Conservation (phyloP, 192 early-diverging fungal species). For the Dissophora globulifera region DNA sequence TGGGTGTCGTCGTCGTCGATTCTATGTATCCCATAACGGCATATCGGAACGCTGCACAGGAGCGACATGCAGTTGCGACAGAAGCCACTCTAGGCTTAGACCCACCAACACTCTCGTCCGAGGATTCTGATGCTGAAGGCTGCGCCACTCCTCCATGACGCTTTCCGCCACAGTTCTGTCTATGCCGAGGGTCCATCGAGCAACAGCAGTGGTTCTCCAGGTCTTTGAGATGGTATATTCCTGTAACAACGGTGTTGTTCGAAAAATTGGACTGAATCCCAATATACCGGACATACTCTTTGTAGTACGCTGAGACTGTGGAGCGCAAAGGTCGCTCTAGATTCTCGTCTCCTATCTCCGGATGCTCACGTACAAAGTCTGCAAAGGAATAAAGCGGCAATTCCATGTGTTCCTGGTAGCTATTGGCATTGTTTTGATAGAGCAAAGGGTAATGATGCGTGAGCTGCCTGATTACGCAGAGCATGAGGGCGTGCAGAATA, state of each 20-base stretch:
- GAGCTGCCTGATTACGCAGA: no score
- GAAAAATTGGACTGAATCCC: slow-evolving; percentile 45
- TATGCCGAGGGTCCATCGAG: slow-evolving; percentile 2
- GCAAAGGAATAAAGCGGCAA: slow-evolving; percentile 39
- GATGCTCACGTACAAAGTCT: slow-evolving; percentile 33
- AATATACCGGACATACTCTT: slow-evolving; percentile 18
- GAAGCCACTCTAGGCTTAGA: no score
- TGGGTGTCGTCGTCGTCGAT: neutral
- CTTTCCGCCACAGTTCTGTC: neutral
- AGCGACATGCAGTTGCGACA: neutral
- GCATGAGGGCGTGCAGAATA: no score
- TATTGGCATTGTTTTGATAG: no score
- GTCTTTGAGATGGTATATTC: slow-evolving; percentile 44
- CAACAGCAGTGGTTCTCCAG: slow-evolving; percentile 41
- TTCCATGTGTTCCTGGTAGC: slow-evolving; percentile 51
- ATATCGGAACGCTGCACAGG: slow-evolving; percentile 29
- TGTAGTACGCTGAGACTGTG: slow-evolving; percentile 48
- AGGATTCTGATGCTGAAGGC: no score
- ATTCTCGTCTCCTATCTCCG: slow-evolving; percentile 15
- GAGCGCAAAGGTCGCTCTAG: slow-evolving; percentile 40
- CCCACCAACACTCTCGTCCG: neutral
- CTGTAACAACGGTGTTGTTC: slow-evolving; percentile 32
- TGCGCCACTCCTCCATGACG: neutral
- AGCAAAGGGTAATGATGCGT: no score
- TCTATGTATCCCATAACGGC: slow-evolving; percentile 36